Evolutionary conservation across 2,329 filamentous ascomycete species (phyloP).

Genomic region (Epichloe coenophiala): DNA sequence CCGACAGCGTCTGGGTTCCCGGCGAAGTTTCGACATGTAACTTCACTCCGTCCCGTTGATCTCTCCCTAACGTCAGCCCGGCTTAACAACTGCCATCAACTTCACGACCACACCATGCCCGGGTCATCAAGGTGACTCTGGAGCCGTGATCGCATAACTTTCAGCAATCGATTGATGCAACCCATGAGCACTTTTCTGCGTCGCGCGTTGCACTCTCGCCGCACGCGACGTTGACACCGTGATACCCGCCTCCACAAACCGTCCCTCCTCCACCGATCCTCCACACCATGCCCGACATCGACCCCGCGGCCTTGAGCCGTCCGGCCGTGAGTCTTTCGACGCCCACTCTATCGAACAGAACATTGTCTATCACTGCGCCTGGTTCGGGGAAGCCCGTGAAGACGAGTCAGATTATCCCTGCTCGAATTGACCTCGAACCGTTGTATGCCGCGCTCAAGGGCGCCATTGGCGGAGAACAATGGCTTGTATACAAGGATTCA

Average conservation of each 20-base stretch:
- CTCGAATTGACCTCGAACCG: slow-evolving; percentile 54
- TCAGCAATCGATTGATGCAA: slow-evolving; percentile 25
- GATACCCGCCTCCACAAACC: slow-evolving; percentile 6
- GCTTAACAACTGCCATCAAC: slow-evolving; percentile 24
- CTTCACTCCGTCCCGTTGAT: slow-evolving; percentile 20
- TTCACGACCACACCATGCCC: slow-evolving; percentile 25
- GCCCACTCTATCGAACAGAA: slow-evolving; percentile 43
- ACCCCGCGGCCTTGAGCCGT: slow-evolving; percentile 54
- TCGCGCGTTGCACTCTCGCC: slow-evolving; percentile 30
- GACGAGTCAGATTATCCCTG: slow-evolving; percentile 47
- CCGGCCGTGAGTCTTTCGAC: slow-evolving; percentile 44
- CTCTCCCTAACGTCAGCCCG: slow-evolving; percentile 13
- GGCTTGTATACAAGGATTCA: slow-evolving; percentile 50
- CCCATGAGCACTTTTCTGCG: slow-evolving; percentile 29
- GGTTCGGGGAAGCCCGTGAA: slow-evolving; percentile 39
- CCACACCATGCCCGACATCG: slow-evolving; percentile 51
- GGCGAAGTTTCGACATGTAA: slow-evolving; percentile 16
- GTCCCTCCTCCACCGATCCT: slow-evolving; percentile 15
- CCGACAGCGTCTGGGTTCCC: slow-evolving; percentile 11
- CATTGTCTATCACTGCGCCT: slow-evolving; percentile 39
- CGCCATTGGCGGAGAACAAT: slow-evolving; percentile 46
- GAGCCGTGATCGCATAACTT: slow-evolving; percentile 28
- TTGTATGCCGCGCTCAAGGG: slow-evolving; percentile 49
- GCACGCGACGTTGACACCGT: slow-evolving; percentile 28
- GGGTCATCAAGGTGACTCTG: slow-evolving; percentile 29